A percentile compares a stretch with the other conserved stretches of the same genome.
Evolutionary conservation across 345 rosid species (phyloP).

Genomic region (Dipteronia dyeriana): DNA sequence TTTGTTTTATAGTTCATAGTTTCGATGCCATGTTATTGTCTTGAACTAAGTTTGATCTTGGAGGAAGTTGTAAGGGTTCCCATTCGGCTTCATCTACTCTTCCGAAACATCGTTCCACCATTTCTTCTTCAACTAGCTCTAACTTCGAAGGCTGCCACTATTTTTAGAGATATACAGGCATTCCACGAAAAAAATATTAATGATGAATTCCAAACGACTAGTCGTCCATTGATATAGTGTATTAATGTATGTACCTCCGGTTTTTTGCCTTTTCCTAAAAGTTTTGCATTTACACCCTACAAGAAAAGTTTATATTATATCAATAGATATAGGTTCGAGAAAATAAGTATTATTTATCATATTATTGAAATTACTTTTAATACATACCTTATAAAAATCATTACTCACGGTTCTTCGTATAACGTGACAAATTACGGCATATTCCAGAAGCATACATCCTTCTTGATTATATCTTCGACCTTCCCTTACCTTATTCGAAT

Average conservation of each 20-base stretch:
- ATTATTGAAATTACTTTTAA: not conserved
- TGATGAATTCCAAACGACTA: no score
- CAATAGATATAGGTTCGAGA: no score
- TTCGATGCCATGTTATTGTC: not conserved
- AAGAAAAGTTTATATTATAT: not conserved
- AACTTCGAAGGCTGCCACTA: constrained; percentile 35
- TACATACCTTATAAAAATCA: constrained; percentile 34
- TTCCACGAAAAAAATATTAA: no score
- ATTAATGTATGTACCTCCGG: constrained; percentile 21
- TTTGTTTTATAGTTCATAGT: not conserved
- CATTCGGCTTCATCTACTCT: constrained; percentile 15
- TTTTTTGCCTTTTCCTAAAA: constrained; percentile 26
- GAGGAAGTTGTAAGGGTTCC: constrained; percentile 16
- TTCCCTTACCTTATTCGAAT: constrained; percentile 22
- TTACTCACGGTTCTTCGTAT: constrained; percentile 13
- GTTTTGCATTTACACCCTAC: constrained; percentile 25
- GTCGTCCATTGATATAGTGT: no score
- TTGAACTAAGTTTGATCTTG: not conserved
- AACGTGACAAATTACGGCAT: constrained; percentile 20
- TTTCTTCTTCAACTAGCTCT: constrained; percentile 24
- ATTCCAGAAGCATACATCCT: constrained; percentile 23
- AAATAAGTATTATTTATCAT: not conserved
- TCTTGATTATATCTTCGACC: constrained; percentile 23
- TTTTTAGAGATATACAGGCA: not conserved
- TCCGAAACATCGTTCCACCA: constrained; percentile 19